phyloP scores from a whole-genome alignment of 768 basidiomycete species.

The Termitomyces sp. region DNA sequence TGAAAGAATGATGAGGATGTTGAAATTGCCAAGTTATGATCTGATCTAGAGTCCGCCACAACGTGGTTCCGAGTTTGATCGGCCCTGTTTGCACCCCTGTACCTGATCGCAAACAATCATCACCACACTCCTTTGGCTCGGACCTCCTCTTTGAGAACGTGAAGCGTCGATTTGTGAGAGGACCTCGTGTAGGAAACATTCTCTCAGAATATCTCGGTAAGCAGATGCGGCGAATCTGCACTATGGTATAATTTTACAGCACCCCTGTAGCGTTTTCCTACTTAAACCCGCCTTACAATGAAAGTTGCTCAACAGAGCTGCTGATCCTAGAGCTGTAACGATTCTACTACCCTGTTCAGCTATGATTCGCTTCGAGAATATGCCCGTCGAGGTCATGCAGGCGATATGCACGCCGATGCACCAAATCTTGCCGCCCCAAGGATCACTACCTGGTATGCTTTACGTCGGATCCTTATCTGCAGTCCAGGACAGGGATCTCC shows the following conservation, averaged over 20 bases:
- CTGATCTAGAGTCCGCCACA: conserved; percentile 9
- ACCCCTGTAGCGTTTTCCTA: conserved; percentile 15
- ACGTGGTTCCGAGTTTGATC: conserved; percentile 3
- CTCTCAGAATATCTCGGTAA: conserved; percentile 14
- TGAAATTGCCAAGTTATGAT: neutral
- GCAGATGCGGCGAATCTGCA: conserved; percentile 11
- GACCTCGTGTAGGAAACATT: conserved; percentile 9
- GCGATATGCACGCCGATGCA: conserved; percentile 88
- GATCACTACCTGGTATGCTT: conserved; percentile 42
- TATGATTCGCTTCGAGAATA: conserved; percentile 78
- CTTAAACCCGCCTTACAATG: conserved; percentile 16
- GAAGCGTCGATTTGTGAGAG: conserved; percentile 5
- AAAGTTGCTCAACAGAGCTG: conserved; percentile 5
- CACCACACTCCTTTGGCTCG: conserved; percentile 6
- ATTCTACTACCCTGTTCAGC: conserved; percentile 1
- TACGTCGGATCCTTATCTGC: conserved; percentile 65
- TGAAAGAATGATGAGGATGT: neutral
- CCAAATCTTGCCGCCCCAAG: conserved; percentile 47
- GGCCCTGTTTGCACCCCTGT: conserved; percentile 12
- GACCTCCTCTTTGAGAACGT: conserved; percentile 7
- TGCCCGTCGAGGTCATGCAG: conserved; percentile 73
- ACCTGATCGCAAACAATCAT: conserved; percentile 9
- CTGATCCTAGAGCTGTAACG: neutral
- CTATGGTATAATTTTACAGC: conserved; percentile 9
- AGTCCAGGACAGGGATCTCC: conserved; percentile 50